Evolutionary conservation across 23 red algal species (phyloP).

Genomic region (Gracilaria vermiculophylla): DNA sequence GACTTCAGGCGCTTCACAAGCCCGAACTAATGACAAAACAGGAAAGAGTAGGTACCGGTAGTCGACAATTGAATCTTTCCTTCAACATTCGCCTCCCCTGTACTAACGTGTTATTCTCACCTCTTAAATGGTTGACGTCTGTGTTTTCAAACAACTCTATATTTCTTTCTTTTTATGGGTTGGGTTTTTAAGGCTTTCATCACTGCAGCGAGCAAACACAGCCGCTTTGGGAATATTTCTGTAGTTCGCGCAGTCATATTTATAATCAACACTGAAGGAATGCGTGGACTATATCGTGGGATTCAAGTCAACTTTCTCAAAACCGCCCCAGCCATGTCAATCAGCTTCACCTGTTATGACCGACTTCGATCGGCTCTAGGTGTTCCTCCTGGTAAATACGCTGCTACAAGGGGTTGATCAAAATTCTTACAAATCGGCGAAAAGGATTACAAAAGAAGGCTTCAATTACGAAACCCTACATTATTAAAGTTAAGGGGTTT

Average conservation of each 20-base stretch:
- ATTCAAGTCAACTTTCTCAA: conserved; percentile 90
- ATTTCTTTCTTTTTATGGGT: neutral
- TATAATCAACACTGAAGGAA: conserved; percentile 82
- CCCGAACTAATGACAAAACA: conserved; percentile 56
- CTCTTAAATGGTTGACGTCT: neutral
- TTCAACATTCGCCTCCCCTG: neutral
- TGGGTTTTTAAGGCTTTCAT: conserved; percentile 32
- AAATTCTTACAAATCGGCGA: too few species aligned
- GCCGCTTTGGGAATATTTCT: conserved; percentile 41
- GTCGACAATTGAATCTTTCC: neutral
- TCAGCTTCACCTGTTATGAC: conserved; percentile 94
- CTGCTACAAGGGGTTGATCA: conserved; percentile 66
- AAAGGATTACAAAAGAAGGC: too few species aligned
- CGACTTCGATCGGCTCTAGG: conserved; percentile 67
- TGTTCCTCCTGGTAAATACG: conserved; percentile 65
- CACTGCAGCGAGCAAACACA: conserved; percentile 1
- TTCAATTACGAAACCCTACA: neutral
- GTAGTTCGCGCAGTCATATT: conserved; percentile 60
- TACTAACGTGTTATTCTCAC: neutral
- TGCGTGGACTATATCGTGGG: conserved; percentile 84
- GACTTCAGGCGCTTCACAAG: conserved; percentile 74
- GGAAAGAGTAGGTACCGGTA: conserved; percentile 38
- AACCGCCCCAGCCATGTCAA: conserved; percentile 86
- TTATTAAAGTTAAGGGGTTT: conserved; percentile 6
- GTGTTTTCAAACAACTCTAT: neutral